Evolutionary conservation across 2,329 filamentous ascomycete genomes (phyloP).

Genomic region (Claviceps purpurea): DNA sequence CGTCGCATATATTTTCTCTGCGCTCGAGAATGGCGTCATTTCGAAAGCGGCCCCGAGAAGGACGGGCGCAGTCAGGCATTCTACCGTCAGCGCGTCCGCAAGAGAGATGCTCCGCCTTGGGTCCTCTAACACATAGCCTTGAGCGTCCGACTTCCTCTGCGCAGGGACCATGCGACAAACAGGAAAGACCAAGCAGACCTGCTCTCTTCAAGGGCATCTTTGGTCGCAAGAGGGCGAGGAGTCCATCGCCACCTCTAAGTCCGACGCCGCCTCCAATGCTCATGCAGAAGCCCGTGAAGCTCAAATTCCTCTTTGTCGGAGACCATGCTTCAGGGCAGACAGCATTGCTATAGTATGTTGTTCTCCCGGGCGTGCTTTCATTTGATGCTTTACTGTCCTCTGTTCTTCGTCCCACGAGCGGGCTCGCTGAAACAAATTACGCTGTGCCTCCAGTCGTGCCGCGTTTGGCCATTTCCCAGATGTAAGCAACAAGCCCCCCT

Average conservation of each 20-base stretch:
- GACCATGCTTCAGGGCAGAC: conserved; percentile 21
- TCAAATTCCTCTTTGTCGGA: conserved; percentile 26
- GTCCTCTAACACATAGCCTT: too few species aligned
- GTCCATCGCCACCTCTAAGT: conserved; percentile 3
- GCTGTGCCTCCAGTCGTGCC: conserved; percentile 15
- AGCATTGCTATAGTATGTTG: conserved; percentile 23
- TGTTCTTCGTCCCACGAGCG: too few species aligned
- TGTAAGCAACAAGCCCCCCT: conserved; percentile 11
- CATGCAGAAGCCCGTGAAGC: conserved; percentile 6
- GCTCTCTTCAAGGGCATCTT: neutral
- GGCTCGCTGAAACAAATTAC: neutral
- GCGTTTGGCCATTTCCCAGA: conserved; percentile 25
- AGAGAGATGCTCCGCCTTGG: neutral
- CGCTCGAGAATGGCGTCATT: neutral
- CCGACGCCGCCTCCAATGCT: neutral
- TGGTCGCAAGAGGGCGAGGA: conserved; percentile 11
- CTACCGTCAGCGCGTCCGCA: neutral
- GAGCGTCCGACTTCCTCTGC: neutral
- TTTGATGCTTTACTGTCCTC: neutral
- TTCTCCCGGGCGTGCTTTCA: neutral
- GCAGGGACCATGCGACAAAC: too few species aligned
- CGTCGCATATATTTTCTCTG: neutral
- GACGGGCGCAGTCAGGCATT: too few species aligned
- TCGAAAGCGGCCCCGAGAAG: neutral
- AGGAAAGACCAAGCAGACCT: neutral